Conservation (phyloP, 192 early-diverging fungal species). For the Gamsiella multidivaricata region DNA sequence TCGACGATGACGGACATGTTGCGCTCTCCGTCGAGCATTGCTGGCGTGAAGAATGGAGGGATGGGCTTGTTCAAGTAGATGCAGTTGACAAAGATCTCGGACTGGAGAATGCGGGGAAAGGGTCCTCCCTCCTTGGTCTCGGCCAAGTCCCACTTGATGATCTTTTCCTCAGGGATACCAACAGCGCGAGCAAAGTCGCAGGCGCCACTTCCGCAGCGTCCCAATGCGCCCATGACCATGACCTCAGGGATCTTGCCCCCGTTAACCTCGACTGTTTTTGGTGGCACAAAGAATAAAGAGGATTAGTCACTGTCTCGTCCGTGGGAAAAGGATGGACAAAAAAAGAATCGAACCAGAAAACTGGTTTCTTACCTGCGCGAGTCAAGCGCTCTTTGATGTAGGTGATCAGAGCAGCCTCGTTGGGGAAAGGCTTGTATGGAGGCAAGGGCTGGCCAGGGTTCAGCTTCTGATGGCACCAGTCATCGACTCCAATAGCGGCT, state of each 20-base stretch:
- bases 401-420: slow-evolving; percentile 81
- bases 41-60: slow-evolving; percentile 92
- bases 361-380: slow-evolving; percentile 60
- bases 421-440: slow-evolving; percentile 83
- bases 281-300: background rate
- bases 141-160: slow-evolving; percentile 95
- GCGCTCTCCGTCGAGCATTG: slow-evolving; percentile 77
- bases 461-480: slow-evolving; percentile 88
- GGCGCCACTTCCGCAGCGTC: slow-evolving; percentile 94
- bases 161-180: slow-evolving; percentile 85
- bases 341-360: no score
- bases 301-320: background rate
- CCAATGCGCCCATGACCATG: slow-evolving; percentile 98
- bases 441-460: slow-evolving; percentile 70
- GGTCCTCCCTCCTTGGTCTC: slow-evolving; percentile 95
- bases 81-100: slow-evolving; percentile 99
- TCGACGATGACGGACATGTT: slow-evolving; percentile 89
- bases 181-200: slow-evolving; percentile 82
- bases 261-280: slow-evolving; percentile 56
- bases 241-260: slow-evolving; percentile 77
- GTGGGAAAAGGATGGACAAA: slow-evolving; percentile 12
- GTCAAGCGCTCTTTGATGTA: slow-evolving; percentile 74
- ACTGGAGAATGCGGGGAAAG: slow-evolving; percentile 87
- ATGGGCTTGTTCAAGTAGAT: slow-evolving; percentile 95
- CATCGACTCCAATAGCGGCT: slow-evolving; percentile 89